These are phyloP conservation scores for Sphaerostilbella broomeana DNA, from an alignment of 2,329 filamentous ascomycete genomes.

Conservation along the genomic window DNA sequence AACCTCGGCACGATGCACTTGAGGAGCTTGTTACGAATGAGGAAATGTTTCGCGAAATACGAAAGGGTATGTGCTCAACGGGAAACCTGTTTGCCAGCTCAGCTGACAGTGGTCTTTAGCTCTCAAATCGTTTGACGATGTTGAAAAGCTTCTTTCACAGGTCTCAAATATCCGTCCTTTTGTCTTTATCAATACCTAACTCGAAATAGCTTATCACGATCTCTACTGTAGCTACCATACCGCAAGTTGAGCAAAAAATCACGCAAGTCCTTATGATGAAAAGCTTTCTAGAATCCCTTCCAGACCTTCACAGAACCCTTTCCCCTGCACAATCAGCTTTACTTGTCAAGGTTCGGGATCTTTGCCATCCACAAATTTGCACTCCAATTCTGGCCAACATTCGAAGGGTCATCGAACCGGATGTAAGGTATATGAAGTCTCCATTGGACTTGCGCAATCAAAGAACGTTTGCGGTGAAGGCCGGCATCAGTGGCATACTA, in stretches of 20 bases:
- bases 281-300: slow-evolving; percentile 64
- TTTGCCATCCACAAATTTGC: slow-evolving; percentile 60
- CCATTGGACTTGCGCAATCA: slow-evolving; percentile 86
- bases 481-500: slow-evolving; percentile 75
- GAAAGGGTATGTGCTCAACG: slow-evolving; percentile 48
- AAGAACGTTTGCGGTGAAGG: slow-evolving; percentile 80
- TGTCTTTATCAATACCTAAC: not conserved
- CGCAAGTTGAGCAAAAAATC: slow-evolving; percentile 70
- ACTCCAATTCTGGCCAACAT: slow-evolving; percentile 59
- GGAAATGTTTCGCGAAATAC: slow-evolving; percentile 73
- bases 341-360: slow-evolving; percentile 59
- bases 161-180: slow-evolving; percentile 38
- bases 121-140: slow-evolving; percentile 67
- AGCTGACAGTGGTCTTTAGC: too few relatives aligned
- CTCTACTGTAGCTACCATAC: slow-evolving; percentile 57
- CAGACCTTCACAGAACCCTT: slow-evolving; percentile 62
- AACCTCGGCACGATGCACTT: slow-evolving; percentile 70
- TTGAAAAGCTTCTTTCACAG: slow-evolving; percentile 71
- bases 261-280: slow-evolving; percentile 86
- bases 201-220: slow-evolving; percentile 67
- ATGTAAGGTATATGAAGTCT: slow-evolving; percentile 69
- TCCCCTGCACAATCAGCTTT: slow-evolving; percentile 56
- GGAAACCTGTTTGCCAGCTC: too few relatives aligned
- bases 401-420: slow-evolving; percentile 65
- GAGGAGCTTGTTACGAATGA: slow-evolving; percentile 76